Base-by-base conservation (phyloP, 2,329 filamentous ascomycete species). In the Sarocladiaceae sp. region DNA sequence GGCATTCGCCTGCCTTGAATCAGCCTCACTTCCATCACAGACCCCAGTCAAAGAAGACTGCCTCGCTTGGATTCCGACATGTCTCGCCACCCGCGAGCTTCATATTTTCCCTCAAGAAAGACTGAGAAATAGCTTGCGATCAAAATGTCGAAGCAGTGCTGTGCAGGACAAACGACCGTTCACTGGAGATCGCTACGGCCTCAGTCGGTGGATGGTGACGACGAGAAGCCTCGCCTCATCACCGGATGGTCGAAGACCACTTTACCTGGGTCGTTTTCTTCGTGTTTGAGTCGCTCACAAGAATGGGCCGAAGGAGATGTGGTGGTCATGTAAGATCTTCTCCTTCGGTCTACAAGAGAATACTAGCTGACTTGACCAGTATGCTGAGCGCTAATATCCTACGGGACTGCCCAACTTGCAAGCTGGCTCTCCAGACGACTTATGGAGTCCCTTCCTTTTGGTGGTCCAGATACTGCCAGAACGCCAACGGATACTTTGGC, bases 401-500 rank as follows among this genome's bases (percentile, higher is more conserved):
- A 11, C 66, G 66, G 17, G 35, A 53, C 4, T 71, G 67, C 22
- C 2, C 33, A 2, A 26, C 13, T 4, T 72, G 69, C 26, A 60
- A 52, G 3, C 15, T 22, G 0, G 53, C 54, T 3, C 60, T 71
- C 42, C 58, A 54, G 1, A 13, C 59, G 1, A 51, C 22, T 1
- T 66, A 67, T 37, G 23, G 22, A 2, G 65, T 71, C 12, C 67
- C 67, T 1, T 53, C 62, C 12, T 31, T 62, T 0, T 73, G 67
- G 66, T 73, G 70, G 70, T 61, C 66, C 1, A 55, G 60, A 4
- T 62, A 65, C 31, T 63, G 59, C 37, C 56, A 56, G 13, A 63
- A 64, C 31, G 63, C 68, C 2, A 73, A 72, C n/a, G 71, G 69
- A 0, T 69, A 71, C 28, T 70, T 73, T 54, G 70, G 70, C 1